Base-by-base conservation (phyloP, 768 basidiomycete species). In the Leccinum truebloodii region DNA sequence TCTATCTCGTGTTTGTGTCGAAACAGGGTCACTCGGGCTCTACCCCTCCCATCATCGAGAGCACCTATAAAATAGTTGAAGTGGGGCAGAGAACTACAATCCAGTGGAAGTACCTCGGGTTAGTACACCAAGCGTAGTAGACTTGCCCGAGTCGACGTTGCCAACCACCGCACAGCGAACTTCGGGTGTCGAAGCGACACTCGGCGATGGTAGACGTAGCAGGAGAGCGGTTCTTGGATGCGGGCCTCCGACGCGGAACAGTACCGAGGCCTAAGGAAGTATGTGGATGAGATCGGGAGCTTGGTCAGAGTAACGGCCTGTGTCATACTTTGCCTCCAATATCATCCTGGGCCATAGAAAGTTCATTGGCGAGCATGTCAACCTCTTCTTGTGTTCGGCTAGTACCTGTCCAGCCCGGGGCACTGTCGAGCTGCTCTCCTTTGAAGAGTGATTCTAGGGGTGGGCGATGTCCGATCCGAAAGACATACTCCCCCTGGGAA, bases 1-100 rank as follows among this genome's bases (percentile, higher is more conserved):
- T 98, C 97, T 56, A 98, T 80, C 75, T 99, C 97, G 69, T 99
- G 97, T 72, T 98, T 97, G 72, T 99, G 97, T 57, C 96, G 82
- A 75, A 98, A 98, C 8, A 99, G 78, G 4, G 88, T 87, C 5
- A 98, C 90, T 55, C 96, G 90, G 1, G 90, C 90, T 54, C 85
- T 83, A 1, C 89, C 90, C 72, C 89, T 79, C 28, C 92, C 91
- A 68, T 94, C 92, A 67, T 94, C 92, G 55, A 93, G 77, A 20
- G 83, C 81, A 55, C 90, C 89, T 92, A 56, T 34, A 4, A 50
- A 66, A 58, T 59, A 46, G 34, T 44, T 61, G 28, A 64, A 35
- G 10, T 50, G 16, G 61, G 55, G 39, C 58, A 26, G 61, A 73
- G 48, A 69, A 58, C 10, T 64, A 64, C 35, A 66, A 69, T 54